Evolutionary conservation across 225 moss, liverwort and hornwort species (phyloP).

Genomic region (Sphagnum tenellum): DNA sequence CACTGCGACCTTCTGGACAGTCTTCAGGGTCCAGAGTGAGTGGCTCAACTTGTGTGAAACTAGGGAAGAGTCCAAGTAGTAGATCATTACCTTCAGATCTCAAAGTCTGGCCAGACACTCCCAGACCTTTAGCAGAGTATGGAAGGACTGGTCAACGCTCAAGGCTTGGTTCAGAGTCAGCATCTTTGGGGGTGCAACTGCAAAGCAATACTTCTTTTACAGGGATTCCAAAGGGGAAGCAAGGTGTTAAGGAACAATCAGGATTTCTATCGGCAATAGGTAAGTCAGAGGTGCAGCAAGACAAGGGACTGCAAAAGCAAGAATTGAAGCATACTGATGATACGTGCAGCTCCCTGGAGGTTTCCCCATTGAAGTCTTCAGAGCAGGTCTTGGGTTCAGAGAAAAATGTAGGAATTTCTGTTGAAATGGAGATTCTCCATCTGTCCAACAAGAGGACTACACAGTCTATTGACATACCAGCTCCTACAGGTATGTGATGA

Average conservation of each 20-base stretch:
- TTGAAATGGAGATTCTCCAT: background rate
- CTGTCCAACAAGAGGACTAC: background rate
- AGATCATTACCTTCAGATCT: constrained; percentile 12
- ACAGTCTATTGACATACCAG: background rate
- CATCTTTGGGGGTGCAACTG: background rate
- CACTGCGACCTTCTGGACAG: constrained; percentile 19
- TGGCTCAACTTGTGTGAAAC: constrained; percentile 17
- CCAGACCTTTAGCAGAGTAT: constrained; percentile 32
- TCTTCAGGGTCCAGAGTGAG: constrained; percentile 22
- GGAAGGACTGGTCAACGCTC: constrained; percentile 29
- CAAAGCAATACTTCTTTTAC: background rate
- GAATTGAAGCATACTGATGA: background rate
- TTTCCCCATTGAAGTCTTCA: background rate
- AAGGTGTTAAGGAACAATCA: background rate
- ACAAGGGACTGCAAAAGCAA: background rate
- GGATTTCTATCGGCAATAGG: background rate
- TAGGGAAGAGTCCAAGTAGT: constrained; percentile 33
- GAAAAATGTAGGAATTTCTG: background rate
- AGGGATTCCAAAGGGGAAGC: background rate
- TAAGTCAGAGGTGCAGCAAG: constrained; percentile 1
- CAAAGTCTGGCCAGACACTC: constrained; percentile 30
- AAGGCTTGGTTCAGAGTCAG: constrained; percentile 5
- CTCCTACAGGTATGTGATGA: too few species aligned
- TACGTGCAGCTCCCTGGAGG: background rate
- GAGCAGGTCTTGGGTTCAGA: background rate